phyloP scores from a whole-genome alignment of 2,329 filamentous ascomycete genomes.

The Ophiostoma piceae region DNA sequence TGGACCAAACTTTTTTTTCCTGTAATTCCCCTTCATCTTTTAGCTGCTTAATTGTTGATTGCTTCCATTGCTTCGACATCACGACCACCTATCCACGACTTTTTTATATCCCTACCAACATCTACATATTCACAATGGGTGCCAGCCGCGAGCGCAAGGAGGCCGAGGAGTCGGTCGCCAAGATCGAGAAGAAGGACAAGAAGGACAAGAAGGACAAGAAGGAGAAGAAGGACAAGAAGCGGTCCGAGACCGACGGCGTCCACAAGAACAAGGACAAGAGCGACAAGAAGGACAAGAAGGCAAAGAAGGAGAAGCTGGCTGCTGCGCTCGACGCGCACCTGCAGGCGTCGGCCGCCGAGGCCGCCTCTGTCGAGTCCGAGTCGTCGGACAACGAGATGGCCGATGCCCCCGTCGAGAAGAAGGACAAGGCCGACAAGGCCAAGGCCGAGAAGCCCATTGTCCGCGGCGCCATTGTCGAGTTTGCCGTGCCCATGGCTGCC shows the following conservation, averaged over 20 bases:
- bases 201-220: slow-evolving; percentile 42
- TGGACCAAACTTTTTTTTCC: slow-evolving; percentile 8
- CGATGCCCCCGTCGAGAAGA: slow-evolving; percentile 31
- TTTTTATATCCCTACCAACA: background rate
- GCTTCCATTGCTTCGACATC: background rate
- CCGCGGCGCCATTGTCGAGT: slow-evolving; percentile 61
- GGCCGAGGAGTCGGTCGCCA: slow-evolving; percentile 26
- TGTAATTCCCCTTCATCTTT: no score
- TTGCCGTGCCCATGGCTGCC: slow-evolving; percentile 74
- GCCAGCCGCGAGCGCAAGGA: slow-evolving; percentile 27
- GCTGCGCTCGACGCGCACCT: slow-evolving; percentile 62
- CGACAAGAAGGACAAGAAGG: slow-evolving; percentile 62
- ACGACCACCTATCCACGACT: background rate
- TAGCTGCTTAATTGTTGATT: background rate
- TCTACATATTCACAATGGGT: slow-evolving; percentile 21
- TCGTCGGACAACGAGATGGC: slow-evolving; percentile 41
- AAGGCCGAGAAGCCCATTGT: slow-evolving; percentile 31
- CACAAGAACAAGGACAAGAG: slow-evolving; percentile 51
- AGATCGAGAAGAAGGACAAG: slow-evolving; percentile 27
- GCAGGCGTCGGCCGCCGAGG: slow-evolving; percentile 38
- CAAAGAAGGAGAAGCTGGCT: slow-evolving; percentile 68
- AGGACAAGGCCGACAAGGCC: background rate
- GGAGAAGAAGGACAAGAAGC: slow-evolving; percentile 53
- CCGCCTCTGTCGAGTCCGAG: slow-evolving; percentile 35
- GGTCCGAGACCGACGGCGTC: slow-evolving; percentile 50